phyloP scores from a whole-genome alignment of 1,284 basidiomycete species.

The Pseudozyma sp. region DNA sequence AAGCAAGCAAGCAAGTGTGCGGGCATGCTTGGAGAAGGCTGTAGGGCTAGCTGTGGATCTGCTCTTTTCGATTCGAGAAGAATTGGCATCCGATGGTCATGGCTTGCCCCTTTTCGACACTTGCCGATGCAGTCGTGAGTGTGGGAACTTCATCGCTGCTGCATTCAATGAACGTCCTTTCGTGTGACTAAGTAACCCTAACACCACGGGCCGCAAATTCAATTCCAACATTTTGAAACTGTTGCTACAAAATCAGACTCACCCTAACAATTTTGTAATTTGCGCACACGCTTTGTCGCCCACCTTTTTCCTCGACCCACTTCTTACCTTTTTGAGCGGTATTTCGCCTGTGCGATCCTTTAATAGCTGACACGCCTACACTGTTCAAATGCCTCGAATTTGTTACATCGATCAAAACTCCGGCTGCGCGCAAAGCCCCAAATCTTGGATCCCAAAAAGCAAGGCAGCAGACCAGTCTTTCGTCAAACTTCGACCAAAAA shows the following conservation, averaged over 20 bases:
- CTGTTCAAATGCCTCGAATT: slow-evolving; percentile 18
- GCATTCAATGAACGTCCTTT: no score
- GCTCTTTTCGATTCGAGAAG: no score
- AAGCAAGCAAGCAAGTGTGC: no score
- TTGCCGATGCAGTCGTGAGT: no score
- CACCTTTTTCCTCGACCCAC: background rate
- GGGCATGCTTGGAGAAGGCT: no score
- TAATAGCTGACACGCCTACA: slow-evolving; percentile 18
- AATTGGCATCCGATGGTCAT: no score
- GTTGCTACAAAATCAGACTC: background rate
- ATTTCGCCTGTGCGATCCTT: slow-evolving; percentile 11
- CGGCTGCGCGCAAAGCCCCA: background rate
- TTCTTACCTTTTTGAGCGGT: background rate
- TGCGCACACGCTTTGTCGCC: no score
- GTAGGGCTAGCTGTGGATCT: no score
- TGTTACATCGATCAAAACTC: slow-evolving; percentile 29
- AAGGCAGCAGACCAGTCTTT: slow-evolving; percentile 7
- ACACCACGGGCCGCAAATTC: no score
- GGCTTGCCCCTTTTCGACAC: no score
- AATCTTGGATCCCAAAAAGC: background rate
- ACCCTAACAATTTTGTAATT: background rate
- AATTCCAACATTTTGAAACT: background rate
- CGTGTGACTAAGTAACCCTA: no score
- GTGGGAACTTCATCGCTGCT: no score
- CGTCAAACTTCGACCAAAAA: slow-evolving; percentile 1